Conservation (phyloP, 306 rosid species). For the Sophora flavescens region DNA sequence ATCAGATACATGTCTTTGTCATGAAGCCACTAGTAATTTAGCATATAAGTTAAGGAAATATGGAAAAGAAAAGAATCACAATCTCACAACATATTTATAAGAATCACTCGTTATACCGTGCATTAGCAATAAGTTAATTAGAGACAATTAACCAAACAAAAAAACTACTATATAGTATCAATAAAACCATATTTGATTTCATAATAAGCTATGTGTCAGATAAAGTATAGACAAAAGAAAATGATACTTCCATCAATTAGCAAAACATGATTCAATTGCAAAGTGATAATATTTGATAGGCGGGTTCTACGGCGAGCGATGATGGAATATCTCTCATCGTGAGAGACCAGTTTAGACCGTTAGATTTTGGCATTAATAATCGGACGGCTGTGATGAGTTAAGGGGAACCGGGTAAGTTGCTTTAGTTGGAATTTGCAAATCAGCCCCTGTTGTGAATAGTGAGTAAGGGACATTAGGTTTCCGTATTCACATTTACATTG, state of each 20-base stretch:
- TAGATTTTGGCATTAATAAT: no score
- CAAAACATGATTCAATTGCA: neutral
- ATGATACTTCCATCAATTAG: neutral
- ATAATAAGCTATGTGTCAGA: neutral
- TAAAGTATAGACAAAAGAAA: neutral
- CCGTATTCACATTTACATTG: no score
- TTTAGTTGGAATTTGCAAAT: no score
- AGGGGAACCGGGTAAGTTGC: no score
- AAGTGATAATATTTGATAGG: no score
- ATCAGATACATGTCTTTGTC: slow-evolving; percentile 60
- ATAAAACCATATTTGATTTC: neutral
- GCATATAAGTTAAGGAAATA: neutral
- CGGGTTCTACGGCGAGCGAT: no score
- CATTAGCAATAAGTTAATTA: neutral
- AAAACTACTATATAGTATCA: neutral
- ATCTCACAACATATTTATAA: neutral
- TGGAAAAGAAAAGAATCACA: neutral
- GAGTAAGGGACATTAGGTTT: no score
- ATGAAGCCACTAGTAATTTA: slow-evolving; percentile 64
- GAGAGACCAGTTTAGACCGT: no score
- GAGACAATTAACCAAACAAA: neutral
- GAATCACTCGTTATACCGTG: neutral
- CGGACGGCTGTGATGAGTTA: no score
- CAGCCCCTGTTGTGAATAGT: no score
- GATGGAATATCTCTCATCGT: no score